Percentiles rank a stretch among this genome's conserved stretches.
These are phyloP conservation scores for Geum urbanum DNA, from an alignment of 306 rosid genomes.

Conservation along the genomic window DNA sequence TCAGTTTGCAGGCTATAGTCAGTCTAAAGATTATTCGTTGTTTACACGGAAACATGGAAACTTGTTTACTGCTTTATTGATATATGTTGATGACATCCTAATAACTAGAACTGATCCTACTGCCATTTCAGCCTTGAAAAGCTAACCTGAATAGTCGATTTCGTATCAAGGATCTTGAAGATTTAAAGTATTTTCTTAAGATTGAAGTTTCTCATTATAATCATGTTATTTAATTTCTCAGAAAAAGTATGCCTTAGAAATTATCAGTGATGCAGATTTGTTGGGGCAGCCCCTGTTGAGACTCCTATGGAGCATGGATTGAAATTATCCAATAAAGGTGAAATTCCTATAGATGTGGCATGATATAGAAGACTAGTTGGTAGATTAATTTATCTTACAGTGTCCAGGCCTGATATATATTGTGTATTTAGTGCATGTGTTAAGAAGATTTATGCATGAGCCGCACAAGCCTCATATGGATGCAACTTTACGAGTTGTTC, in stretches of 20 bases:
- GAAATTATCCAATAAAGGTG: background rate
- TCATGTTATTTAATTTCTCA: background rate
- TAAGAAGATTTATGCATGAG: background rate
- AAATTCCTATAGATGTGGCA: background rate
- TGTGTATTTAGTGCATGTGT: background rate
- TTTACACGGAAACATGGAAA: too few relatives aligned
- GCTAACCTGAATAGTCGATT: too few relatives aligned
- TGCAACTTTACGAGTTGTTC: too few relatives aligned
- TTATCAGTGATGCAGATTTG: background rate
- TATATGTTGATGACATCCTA: too few relatives aligned
- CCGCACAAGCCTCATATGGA: too few relatives aligned
- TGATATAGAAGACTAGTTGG: conserved; percentile 2
- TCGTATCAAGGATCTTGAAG: background rate
- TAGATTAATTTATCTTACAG: background rate
- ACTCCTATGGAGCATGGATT: background rate
- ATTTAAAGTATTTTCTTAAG: background rate
- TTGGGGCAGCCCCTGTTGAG: background rate
- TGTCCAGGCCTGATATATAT: conserved; percentile 7
- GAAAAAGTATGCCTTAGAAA: background rate
- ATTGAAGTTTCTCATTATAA: background rate
- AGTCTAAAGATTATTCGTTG: too few relatives aligned
- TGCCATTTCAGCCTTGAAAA: too few relatives aligned
- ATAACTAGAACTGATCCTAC: too few relatives aligned
- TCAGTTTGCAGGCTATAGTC: too few relatives aligned
- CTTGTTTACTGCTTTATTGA: too few relatives aligned